Evolutionary conservation across 1,284 basidiomycete genomes (phyloP).

Genomic region (Sphaerobolus stellatus): DNA sequence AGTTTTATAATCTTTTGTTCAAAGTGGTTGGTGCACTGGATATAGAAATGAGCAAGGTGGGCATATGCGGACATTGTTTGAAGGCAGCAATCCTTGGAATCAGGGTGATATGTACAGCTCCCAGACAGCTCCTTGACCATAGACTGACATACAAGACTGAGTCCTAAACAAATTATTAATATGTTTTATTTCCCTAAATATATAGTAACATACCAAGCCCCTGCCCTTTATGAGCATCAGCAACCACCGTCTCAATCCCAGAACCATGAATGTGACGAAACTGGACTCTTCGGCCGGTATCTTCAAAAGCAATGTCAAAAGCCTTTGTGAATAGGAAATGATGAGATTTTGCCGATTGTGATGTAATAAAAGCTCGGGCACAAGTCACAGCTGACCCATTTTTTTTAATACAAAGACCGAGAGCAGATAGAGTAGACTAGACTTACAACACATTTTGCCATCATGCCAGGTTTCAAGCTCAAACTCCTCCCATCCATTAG

Average conservation of each 20-base stretch:
- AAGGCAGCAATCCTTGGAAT: no score
- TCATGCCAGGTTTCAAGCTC: conserved; percentile 14
- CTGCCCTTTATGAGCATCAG: conserved; percentile 28
- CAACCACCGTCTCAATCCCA: conserved; percentile 21
- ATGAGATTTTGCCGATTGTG: conserved; percentile 23
- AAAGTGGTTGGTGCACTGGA: no score
- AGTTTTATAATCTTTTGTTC: conserved; percentile 7
- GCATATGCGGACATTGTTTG: no score
- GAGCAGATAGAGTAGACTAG: conserved; percentile 22
- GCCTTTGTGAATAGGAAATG: conserved; percentile 20
- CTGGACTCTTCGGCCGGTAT: conserved; percentile 18
- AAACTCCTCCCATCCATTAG: conserved; percentile 20
- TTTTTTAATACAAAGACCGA: conserved; percentile 23
- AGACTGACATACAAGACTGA: no score
- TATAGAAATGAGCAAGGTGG: no score
- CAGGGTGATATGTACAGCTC: no score
- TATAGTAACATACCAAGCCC: conserved; percentile 21
- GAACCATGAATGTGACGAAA: conserved; percentile 24
- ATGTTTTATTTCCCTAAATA: no score
- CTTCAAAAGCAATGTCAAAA: conserved; percentile 18
- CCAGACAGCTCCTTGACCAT: no score
- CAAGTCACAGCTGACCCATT: conserved; percentile 23
- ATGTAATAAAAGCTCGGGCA: conserved; percentile 23
- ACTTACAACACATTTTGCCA: conserved; percentile 18
- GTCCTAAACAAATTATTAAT: no score